Evolutionary conservation across 345 rosid species (phyloP), one percentile per base, ranked within the genome.

Genomic region (Rhodamnia argentea): DNA sequence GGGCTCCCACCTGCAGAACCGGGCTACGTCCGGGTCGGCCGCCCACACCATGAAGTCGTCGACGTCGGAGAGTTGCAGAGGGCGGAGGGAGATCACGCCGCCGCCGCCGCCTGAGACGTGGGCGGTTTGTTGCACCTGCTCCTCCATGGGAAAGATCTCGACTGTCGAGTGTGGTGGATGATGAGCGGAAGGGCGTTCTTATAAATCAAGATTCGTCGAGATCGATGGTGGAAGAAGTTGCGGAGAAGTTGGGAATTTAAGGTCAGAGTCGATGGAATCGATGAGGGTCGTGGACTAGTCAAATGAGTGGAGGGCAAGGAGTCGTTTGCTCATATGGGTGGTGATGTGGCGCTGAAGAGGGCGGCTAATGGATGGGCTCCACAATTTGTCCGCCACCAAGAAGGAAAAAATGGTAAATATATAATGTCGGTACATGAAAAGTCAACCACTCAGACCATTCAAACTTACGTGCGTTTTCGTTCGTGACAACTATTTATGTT

Each of bases 41-140:
- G 91, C 94, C 98, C 98, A 96, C 11, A 88, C 93, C 96, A 94
- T 93, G 92, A 94, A 92, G 59, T 92, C 92, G 32, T 95, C 94
- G 1, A 91, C 13, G 76, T 95, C 96, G 52, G 91, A 87, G 70
- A 88, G 84, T 24, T 90, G 89, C 83, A 93, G 83, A n/a, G 86
- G 90, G 52, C 95, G 91, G 81, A 92, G 92, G 75, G 92, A 88
- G 9, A 93, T 58, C 5, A 18, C 5, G 78, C 47, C 11, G 42
- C 74, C 22, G 20, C 74, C 4, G 74, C 44, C 24, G 11, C 78
- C 78, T 6, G 78, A 70, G 78, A 23, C 5, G 13, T 5, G 47
- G 24, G 4, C 1, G 78, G 78, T 37, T 10, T 70, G 42, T 40
- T 70, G 78, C 13, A 1, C 24, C 78, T 20, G 78, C 78, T 70